Conservation (phyloP, 2,329 filamentous ascomycete species). For the Coniochaeta ligniaria region DNA sequence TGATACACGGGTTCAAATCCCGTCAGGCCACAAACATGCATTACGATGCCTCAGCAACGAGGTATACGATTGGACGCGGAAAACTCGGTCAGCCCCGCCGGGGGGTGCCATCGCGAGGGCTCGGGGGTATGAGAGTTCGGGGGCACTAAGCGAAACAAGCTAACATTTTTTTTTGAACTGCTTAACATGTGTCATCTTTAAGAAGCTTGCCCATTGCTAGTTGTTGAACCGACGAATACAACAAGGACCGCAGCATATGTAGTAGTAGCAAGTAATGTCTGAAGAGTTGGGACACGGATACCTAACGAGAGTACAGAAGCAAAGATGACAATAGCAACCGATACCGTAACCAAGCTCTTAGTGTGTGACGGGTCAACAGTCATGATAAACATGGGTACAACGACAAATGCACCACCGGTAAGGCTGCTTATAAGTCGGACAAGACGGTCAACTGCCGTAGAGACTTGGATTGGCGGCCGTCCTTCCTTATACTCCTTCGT, state of each 20-base stretch:
- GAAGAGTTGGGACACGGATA: not conserved
- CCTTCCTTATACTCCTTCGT: not conserved
- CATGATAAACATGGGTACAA: not conserved
- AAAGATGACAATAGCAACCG: not conserved
- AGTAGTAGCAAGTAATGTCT: not conserved
- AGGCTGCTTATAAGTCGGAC: not conserved
- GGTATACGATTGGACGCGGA: not conserved
- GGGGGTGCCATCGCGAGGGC: not conserved
- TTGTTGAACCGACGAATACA: too few species aligned
- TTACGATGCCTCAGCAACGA: not conserved
- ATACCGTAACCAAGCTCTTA: not conserved
- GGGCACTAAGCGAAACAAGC: not conserved
- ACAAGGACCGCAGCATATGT: not conserved
- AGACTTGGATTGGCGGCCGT: not conserved
- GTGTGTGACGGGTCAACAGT: not conserved
- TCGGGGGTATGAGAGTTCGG: too few species aligned
- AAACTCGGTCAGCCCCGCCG: not conserved
- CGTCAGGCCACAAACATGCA: not conserved
- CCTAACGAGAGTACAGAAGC: too few species aligned
- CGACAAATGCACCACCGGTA: not conserved
- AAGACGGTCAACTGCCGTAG: not conserved
- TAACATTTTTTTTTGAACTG: not conserved
- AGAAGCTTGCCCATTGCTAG: not conserved
- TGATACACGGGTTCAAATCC: not conserved
- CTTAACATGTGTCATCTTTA: not conserved